Conservation (phyloP, 257 asterid genomes). For the Paulownia fortunei region DNA sequence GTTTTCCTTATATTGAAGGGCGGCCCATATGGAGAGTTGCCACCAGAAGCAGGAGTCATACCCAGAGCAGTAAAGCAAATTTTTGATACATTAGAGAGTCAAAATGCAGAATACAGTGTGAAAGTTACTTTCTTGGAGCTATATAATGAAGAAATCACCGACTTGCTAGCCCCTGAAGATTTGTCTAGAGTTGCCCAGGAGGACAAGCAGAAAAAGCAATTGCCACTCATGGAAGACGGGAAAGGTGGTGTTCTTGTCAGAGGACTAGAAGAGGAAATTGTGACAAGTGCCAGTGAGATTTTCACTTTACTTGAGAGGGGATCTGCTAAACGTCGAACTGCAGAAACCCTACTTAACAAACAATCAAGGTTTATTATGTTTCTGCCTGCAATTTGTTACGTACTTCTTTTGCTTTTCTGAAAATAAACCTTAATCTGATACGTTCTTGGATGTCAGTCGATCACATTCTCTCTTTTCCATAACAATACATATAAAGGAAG, state of each 20-base stretch:
- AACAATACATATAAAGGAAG: conserved; percentile 87
- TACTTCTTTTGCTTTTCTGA: neutral
- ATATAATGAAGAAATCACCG: conserved; percentile 88
- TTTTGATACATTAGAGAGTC: conserved; percentile 78
- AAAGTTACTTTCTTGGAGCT: conserved; percentile 85
- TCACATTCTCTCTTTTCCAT: conserved; percentile 88
- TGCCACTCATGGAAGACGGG: conserved; percentile 90
- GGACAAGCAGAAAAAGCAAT: conserved; percentile 74
- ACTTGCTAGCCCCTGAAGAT: conserved; percentile 79
- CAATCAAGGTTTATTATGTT: conserved; percentile 65
- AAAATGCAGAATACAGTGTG: conserved; percentile 82
- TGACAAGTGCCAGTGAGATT: conserved; percentile 79
- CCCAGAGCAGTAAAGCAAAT: conserved; percentile 82
- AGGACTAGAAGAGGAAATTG: conserved; percentile 87
- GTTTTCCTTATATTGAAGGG: conserved; percentile 39
- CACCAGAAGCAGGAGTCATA: conserved; percentile 80
- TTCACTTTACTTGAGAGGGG: conserved; percentile 78
- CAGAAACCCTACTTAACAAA: conserved; percentile 79
- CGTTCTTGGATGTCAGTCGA: conserved; percentile 61
- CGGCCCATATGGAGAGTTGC: conserved; percentile 75
- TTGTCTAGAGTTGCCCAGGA: conserved; percentile 56
- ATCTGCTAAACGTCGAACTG: conserved; percentile 81
- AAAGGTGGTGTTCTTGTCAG: conserved; percentile 88
- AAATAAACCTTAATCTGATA: neutral
- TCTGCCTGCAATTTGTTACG: neutral